Conservation (phyloP, 2,329 filamentous ascomycete genomes). For the Aspergillus aculeatus region DNA sequence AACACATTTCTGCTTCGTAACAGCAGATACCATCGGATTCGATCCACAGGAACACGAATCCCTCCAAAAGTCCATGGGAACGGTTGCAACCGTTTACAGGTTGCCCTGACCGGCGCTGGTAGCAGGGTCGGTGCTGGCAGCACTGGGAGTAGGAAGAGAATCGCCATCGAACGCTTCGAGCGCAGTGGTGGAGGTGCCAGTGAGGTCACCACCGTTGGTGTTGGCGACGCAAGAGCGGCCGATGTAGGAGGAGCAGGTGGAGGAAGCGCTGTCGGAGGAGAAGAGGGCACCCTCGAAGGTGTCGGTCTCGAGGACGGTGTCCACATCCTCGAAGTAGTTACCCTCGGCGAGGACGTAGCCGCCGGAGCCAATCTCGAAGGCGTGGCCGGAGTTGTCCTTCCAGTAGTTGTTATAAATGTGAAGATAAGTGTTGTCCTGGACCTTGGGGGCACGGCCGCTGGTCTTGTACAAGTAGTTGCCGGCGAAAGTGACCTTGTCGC, state of each 20-base stretch:
- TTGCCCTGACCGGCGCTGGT: slow-evolving; percentile 5
- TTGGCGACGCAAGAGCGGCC: slow-evolving; percentile 2
- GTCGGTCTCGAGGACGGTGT: slow-evolving; percentile 38
- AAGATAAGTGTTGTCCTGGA: slow-evolving; percentile 55
- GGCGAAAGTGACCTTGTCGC: slow-evolving; percentile 59
- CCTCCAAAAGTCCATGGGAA: background rate
- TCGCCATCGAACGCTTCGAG: background rate
- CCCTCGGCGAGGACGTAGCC: slow-evolving; percentile 55
- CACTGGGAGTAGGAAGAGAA: background rate
- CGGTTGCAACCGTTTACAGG: background rate
- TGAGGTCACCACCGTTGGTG: slow-evolving; percentile 3
- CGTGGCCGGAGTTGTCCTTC: slow-evolving; percentile 55
- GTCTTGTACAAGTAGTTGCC: slow-evolving; percentile 62
- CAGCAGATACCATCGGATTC: background rate
- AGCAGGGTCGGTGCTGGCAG: slow-evolving; percentile 2
- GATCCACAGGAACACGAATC: background rate
- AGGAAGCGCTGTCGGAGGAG: slow-evolving; percentile 44
- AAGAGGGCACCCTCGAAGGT: slow-evolving; percentile 42
- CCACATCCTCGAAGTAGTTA: slow-evolving; percentile 58
- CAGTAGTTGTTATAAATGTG: slow-evolving; percentile 63
- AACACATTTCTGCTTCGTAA: background rate
- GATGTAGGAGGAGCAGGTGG: slow-evolving; percentile 33
- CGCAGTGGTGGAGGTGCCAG: background rate
- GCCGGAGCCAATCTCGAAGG: slow-evolving; percentile 52
- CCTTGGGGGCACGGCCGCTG: slow-evolving; percentile 58